These are phyloP conservation scores for Fonsecaea pedrosoi DNA, from an alignment of 2,329 filamentous ascomycete genomes.

Conservation along the genomic window DNA sequence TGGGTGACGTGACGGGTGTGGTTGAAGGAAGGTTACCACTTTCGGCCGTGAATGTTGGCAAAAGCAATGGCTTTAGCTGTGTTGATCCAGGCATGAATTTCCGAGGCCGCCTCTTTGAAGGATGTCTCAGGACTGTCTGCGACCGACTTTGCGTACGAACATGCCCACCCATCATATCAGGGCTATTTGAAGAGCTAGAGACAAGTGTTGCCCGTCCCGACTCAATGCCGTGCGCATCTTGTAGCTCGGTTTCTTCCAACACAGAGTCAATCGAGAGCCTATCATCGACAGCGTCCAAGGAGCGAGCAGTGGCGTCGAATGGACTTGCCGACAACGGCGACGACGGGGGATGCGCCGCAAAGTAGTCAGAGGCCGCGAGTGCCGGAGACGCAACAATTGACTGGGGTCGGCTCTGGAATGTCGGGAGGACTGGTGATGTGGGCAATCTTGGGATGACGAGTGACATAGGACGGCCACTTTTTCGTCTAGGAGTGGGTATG, in stretches of 20 bases:
- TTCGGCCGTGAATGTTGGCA: constrained; percentile 41
- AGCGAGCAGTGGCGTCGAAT: constrained; percentile 5
- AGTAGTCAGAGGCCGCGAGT: constrained; percentile 28
- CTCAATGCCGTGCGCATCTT: constrained; percentile 37
- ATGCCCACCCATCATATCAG: constrained; percentile 14
- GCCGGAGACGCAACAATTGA: constrained; percentile 31
- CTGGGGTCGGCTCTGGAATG: constrained; percentile 35
- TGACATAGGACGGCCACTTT: constrained; percentile 42
- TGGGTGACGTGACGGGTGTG: constrained; percentile 34
- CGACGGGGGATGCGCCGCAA: constrained; percentile 23
- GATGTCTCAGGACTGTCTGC: constrained; percentile 20
- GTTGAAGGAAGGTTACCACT: constrained; percentile 32
- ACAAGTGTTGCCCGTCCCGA: constrained; percentile 32
- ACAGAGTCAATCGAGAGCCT: constrained; percentile 39
- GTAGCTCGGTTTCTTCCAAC: constrained; percentile 37
- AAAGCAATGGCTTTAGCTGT: constrained; percentile 46
- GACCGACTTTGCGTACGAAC: constrained; percentile 20
- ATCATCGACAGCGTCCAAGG: constrained; percentile 27
- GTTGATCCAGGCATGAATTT: constrained; percentile 47
- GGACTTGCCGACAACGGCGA: constrained; percentile 25
- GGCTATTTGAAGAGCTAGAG: constrained; percentile 27
- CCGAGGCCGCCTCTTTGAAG: constrained; percentile 44
- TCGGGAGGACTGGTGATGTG: constrained; percentile 39
- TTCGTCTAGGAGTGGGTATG: constrained; percentile 36
- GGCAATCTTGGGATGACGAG: constrained; percentile 42